Evolutionary conservation across 2,329 filamentous ascomycete species (phyloP).

Genomic region (Ascocoryne sarcoides): DNA sequence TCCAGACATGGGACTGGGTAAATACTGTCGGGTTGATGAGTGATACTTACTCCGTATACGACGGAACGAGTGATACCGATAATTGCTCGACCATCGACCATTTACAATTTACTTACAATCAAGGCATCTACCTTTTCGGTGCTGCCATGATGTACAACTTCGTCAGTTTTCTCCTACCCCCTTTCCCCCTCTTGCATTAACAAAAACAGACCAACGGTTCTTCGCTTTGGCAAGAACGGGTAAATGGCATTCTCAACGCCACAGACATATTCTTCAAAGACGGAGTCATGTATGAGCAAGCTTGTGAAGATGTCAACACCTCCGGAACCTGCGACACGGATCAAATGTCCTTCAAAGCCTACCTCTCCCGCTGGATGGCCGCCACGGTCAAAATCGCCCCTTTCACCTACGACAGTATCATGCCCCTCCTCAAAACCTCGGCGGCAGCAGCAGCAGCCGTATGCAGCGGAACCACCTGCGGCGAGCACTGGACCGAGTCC

Average conservation of each 20-base stretch:
- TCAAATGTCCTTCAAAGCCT: slow-evolving; percentile 56
- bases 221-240: slow-evolving; percentile 45
- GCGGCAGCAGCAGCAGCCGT: slow-evolving; percentile 45
- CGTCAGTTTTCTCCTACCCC: slow-evolving; percentile 31
- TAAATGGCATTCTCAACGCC: slow-evolving; percentile 46
- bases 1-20: slow-evolving; percentile 64
- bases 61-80: slow-evolving; percentile 46
- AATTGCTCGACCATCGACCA: slow-evolving; percentile 49
- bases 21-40: slow-evolving; percentile 47
- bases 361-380: slow-evolving; percentile 53
- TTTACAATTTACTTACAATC: slow-evolving; percentile 62
- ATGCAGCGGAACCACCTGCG: slow-evolving; percentile 53
- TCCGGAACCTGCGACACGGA: slow-evolving; percentile 51
- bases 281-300: slow-evolving; percentile 33
- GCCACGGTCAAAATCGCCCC: slow-evolving; percentile 55
- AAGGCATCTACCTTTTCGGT: slow-evolving; percentile 56
- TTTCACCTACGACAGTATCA: slow-evolving; percentile 43
- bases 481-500: slow-evolving; percentile 48
- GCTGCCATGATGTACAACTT: slow-evolving; percentile 40
- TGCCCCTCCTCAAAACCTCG: slow-evolving; percentile 45
- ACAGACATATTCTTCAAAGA: slow-evolving; percentile 47
- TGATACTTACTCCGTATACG: slow-evolving; percentile 44
- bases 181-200: background rate
- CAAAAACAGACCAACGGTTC: slow-evolving; percentile 23
- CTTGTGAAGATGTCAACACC: slow-evolving; percentile 42